Percentiles rank a stretch among this genome's conserved stretches.
phyloP scores from a whole-genome alignment of 108 stramenopile species.

The Conticribra guillardii region DNA sequence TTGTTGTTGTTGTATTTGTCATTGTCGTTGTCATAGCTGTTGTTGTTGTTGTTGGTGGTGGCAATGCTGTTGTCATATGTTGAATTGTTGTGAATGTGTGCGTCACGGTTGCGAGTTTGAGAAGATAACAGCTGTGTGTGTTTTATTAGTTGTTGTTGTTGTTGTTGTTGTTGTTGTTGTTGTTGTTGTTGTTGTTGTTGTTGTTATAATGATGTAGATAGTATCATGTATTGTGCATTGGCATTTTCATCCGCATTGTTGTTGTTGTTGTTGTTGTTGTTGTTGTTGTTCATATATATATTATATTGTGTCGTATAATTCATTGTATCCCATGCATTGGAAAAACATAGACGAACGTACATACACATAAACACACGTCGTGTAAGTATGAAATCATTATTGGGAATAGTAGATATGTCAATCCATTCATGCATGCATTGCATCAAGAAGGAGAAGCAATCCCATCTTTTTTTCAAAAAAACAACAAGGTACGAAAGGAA shows the following conservation, averaged over 20 bases:
- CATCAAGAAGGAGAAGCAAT: background rate
- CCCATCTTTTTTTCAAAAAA: background rate
- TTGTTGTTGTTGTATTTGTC: constrained; percentile 2
- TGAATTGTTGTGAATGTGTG: background rate
- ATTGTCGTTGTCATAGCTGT: background rate
- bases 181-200: background rate
- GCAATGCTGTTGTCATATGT: constrained; percentile 4
- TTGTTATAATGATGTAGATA: background rate
- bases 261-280: too few species aligned
- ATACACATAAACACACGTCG: too few species aligned
- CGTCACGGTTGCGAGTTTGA: too few species aligned
- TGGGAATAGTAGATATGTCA: too few species aligned
- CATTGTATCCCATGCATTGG: too few species aligned
- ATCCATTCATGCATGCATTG: too few species aligned
- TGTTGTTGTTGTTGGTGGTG: constrained; percentile 10
- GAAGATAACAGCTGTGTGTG: background rate
- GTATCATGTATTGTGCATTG: too few species aligned
- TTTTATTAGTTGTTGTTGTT: background rate
- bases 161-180: background rate
- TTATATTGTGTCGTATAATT: too few species aligned
- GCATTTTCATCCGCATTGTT: too few species aligned
- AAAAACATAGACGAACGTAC: too few species aligned
- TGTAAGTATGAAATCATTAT: too few species aligned
- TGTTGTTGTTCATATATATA: too few species aligned
- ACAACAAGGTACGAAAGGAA: background rate